Percentiles rank a stretch among this genome's conserved stretches.
These are phyloP conservation scores for Asterochloris erici DNA, from an alignment of 139 green algal species.

Conservation along the genomic window DNA sequence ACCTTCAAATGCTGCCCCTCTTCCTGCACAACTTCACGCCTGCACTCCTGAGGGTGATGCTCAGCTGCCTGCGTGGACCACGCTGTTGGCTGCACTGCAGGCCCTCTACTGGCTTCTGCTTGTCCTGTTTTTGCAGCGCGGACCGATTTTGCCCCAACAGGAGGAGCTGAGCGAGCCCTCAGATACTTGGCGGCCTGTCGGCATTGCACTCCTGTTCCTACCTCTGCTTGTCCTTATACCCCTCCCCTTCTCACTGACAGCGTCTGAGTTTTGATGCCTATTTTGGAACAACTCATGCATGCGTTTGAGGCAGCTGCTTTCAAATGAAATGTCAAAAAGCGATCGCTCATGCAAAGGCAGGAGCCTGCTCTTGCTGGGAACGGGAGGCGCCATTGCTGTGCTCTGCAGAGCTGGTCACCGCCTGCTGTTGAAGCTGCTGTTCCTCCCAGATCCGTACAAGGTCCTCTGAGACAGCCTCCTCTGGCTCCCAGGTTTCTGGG, in stretches of 20 bases:
- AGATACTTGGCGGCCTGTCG: slow-evolving; percentile 4
- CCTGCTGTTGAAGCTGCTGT: slow-evolving; percentile 27
- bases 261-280: neutral
- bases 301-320: neutral
- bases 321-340: neutral
- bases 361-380: neutral
- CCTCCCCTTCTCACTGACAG: slow-evolving; percentile 38
- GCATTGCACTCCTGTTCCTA: slow-evolving; percentile 43
- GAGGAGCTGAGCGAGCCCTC: slow-evolving; percentile 38
- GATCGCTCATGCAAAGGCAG: too few relatives aligned
- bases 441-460: slow-evolving; percentile 58
- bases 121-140: slow-evolving; percentile 70
- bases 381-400: slow-evolving; percentile 4
- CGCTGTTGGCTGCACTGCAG: too few relatives aligned
- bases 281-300: neutral
- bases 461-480: slow-evolving; percentile 64
- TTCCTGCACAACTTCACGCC: too few relatives aligned
- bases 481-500: slow-evolving; percentile 71
- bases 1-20: too few relatives aligned
- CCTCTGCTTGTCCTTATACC: slow-evolving; percentile 70
- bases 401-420: neutral
- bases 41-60: too few relatives aligned
- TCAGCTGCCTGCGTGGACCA: too few relatives aligned
- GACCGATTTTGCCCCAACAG: slow-evolving; percentile 56
- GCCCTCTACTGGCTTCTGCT: slow-evolving; percentile 79